Conservation (phyloP, 352 stramenopile species). For the Globisporangium megalacanthum region DNA sequence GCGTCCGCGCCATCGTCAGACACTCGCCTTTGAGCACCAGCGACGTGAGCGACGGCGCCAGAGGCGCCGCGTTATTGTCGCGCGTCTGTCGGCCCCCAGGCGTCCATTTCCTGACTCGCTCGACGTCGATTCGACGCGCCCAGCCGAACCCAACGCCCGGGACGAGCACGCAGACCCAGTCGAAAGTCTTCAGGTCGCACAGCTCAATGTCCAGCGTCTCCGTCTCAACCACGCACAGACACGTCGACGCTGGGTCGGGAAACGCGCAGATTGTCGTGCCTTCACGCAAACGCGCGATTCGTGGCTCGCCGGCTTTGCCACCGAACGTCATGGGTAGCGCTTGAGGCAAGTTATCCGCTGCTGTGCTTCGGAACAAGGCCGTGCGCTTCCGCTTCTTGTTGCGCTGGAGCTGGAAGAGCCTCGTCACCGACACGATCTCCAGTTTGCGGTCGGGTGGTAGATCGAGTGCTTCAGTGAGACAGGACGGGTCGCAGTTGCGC, state of each 20-base stretch:
- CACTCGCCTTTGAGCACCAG: constrained; percentile 1
- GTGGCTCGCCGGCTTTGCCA: background rate
- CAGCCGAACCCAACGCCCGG: constrained; percentile 8
- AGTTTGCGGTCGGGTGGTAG: constrained; percentile 2
- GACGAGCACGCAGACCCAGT: constrained; percentile 4
- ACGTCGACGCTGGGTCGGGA: background rate
- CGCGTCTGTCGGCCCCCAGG: background rate
- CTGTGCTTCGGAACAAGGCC: too few relatives aligned
- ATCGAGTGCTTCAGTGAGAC: constrained; percentile 1
- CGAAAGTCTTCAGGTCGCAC: background rate
- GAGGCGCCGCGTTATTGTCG: background rate
- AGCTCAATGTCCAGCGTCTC: background rate
- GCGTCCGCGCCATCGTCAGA: background rate
- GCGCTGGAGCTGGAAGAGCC: background rate
- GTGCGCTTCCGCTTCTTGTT: constrained; percentile 7
- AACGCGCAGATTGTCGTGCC: background rate
- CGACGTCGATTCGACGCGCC: background rate
- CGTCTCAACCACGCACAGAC: background rate
- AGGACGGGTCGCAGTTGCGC: constrained; percentile 5
- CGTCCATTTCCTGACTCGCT: background rate
- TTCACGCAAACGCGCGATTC: background rate
- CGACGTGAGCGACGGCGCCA: constrained; percentile 1
- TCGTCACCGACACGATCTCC: background rate
- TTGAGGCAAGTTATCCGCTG: too few relatives aligned
- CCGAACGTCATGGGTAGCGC: background rate